Conservation (phyloP, 1,139 yeast genomes). For the Debaryomyces psychrophilus region DNA sequence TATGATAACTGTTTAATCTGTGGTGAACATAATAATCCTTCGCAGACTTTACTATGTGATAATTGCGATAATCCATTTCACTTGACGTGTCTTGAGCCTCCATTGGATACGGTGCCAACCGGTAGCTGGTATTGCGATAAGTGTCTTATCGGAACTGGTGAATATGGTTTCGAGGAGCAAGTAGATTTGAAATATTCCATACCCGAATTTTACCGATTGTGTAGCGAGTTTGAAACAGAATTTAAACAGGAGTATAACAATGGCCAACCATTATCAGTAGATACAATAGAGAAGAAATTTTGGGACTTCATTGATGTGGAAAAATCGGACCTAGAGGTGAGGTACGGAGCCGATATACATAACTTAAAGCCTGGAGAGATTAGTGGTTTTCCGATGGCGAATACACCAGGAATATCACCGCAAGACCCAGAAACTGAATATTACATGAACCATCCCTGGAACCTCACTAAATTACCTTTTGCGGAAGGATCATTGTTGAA, state of each 20-base stretch:
- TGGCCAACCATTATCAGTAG: slow-evolving; percentile 37
- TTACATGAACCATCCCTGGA: slow-evolving; percentile 64
- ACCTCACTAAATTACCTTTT: slow-evolving; percentile 67
- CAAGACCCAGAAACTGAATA: slow-evolving; percentile 24
- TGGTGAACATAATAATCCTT: slow-evolving; percentile 51
- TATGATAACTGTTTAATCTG: slow-evolving; percentile 58
- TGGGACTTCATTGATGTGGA: slow-evolving; percentile 58
- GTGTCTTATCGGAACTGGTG: slow-evolving; percentile 85
- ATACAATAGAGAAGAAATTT: slow-evolving; percentile 56
- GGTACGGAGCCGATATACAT: slow-evolving; percentile 82
- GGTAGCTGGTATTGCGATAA: slow-evolving; percentile 80
- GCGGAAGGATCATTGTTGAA: slow-evolving; percentile 66
- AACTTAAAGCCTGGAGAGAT: slow-evolving; percentile 61
- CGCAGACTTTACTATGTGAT: slow-evolving; percentile 62
- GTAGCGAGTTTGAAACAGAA: slow-evolving; percentile 51
- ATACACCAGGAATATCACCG: slow-evolving; percentile 28
- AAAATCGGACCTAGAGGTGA: slow-evolving; percentile 54
- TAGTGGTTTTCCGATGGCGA: slow-evolving; percentile 64
- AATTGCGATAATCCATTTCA: slow-evolving; percentile 76
- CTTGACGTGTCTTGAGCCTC: slow-evolving; percentile 60
- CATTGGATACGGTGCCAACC: slow-evolving; percentile 51
- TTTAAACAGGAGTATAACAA: slow-evolving; percentile 36
- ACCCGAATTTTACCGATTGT: slow-evolving; percentile 62
- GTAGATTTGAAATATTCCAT: slow-evolving; percentile 55
- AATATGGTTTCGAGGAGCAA: slow-evolving; percentile 85